These are phyloP conservation scores for Plantago ovata DNA, from an alignment of 257 asterid species.

Conservation along the genomic window DNA sequence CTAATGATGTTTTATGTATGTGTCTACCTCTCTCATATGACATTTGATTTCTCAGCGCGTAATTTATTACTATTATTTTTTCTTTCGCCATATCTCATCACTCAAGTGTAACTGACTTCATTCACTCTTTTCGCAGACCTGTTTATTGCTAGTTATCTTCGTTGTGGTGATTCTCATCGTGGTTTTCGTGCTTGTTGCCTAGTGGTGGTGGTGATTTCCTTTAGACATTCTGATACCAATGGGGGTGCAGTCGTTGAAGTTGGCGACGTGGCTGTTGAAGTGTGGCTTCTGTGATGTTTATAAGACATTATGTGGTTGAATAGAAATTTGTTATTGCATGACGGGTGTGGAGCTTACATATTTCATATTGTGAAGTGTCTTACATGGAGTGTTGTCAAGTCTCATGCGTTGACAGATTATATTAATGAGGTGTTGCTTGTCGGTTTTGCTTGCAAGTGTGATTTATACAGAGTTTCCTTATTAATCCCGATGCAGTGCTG, in stretches of 20 bases:
- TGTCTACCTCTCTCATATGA: background rate
- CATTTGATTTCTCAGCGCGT: constrained; percentile 4
- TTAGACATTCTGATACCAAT: constrained; percentile 2
- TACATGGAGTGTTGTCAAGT: constrained; percentile 14
- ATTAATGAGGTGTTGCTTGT: constrained; percentile 4
- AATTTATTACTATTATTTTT: no score
- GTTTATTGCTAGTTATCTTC: constrained; percentile 81
- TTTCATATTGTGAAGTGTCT: constrained; percentile 25
- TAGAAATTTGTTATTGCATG: constrained; percentile 11
- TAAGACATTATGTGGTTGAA: constrained; percentile 17
- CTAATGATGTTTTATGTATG: background rate
- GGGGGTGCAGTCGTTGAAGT: constrained; percentile 17
- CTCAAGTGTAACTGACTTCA: no score
- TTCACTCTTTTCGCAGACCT: constrained; percentile 42
- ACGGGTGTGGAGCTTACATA: constrained; percentile 16
- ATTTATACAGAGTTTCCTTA: background rate
- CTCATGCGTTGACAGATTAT: constrained; percentile 1
- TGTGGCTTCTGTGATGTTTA: constrained; percentile 21
- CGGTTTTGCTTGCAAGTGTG: background rate
- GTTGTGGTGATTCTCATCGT: constrained; percentile 75
- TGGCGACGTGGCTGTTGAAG: constrained; percentile 18
- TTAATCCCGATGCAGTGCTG: no score
- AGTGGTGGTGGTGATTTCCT: constrained; percentile 22
- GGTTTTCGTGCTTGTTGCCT: constrained; percentile 65
- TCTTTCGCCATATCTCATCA: no score